phyloP scores from a whole-genome alignment of 1,284 basidiomycete genomes.

The Sporisorium sorghi region DNA sequence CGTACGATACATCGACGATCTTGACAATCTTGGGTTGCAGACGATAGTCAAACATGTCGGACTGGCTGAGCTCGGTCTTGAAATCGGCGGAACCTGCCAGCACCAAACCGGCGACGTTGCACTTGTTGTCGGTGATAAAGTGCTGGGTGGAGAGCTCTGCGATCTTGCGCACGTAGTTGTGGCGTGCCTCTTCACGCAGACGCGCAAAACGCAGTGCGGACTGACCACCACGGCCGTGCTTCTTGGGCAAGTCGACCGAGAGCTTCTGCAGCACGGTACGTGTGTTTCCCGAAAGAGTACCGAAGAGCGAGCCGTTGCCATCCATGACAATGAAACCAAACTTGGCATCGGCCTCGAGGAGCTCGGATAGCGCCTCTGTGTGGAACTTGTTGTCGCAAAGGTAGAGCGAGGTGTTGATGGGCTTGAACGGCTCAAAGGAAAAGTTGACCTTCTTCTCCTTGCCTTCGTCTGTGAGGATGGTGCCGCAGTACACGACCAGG shows the following conservation, averaged over 20 bases:
- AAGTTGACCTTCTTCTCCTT: slow-evolving; percentile 93
- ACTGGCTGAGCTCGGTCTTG: slow-evolving; percentile 96
- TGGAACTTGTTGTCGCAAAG: slow-evolving; percentile 99
- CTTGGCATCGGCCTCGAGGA: slow-evolving; percentile 95
- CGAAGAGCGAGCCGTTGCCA: slow-evolving; percentile 95
- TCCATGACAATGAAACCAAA: slow-evolving; percentile 99
- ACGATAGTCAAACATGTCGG: slow-evolving; percentile 94
- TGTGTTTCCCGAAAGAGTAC: slow-evolving; percentile 95
- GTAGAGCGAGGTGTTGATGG: slow-evolving; percentile 95
- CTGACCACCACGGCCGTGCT: slow-evolving; percentile 99
- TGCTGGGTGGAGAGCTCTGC: slow-evolving; percentile 97
- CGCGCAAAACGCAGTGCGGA: slow-evolving; percentile 99
- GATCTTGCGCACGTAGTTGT: slow-evolving; percentile 99
- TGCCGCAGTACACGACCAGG: slow-evolving; percentile 89
- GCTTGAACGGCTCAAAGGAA: slow-evolving; percentile 91
- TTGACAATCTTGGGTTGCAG: slow-evolving; percentile 80
- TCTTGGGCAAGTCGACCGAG: slow-evolving; percentile 98
- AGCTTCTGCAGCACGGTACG: slow-evolving; percentile 98
- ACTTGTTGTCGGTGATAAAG: slow-evolving; percentile 97
- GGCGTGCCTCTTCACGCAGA: slow-evolving; percentile 97
- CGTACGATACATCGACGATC: slow-evolving; percentile 91
- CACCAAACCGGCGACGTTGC: slow-evolving; percentile 97
- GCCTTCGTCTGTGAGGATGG: slow-evolving; percentile 91
- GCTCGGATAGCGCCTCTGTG: slow-evolving; percentile 94
- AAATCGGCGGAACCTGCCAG: slow-evolving; percentile 98